Percentiles rank a stretch among this genome's conserved stretches.
phyloP scores from a whole-genome alignment of 768 basidiomycete genomes.

The Dioszegia aurantiaca region DNA sequence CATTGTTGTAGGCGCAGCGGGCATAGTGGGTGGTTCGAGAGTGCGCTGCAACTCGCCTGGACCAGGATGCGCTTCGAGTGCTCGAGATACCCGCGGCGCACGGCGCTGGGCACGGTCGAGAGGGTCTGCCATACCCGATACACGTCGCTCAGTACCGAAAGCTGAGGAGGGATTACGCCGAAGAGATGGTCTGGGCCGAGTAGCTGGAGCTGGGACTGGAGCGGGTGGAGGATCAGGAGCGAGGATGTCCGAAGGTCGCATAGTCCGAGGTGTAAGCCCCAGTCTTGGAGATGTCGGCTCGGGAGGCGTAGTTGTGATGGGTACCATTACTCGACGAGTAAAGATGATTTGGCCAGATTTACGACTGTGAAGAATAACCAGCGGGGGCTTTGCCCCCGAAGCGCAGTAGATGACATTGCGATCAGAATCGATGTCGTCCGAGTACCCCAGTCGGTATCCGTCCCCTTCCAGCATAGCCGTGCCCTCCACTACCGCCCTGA shows the following conservation, averaged over 20 bases:
- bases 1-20: background rate
- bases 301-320: constrained; percentile 11
- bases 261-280: constrained; percentile 9
- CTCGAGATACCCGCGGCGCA: constrained; percentile 33
- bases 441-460: background rate
- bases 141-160: constrained; percentile 20
- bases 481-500: constrained; percentile 31
- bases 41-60: constrained; percentile 35
- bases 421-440: constrained; percentile 10
- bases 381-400: constrained; percentile 12
- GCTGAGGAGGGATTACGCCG: constrained; percentile 34
- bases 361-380: constrained; percentile 29
- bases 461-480: constrained; percentile 17
- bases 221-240: background rate
- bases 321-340: constrained; percentile 26
- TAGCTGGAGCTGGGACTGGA: background rate
- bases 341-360: constrained; percentile 35
- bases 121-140: constrained; percentile 32
- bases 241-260: constrained; percentile 34
- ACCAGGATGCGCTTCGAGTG: constrained; percentile 6
- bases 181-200: constrained; percentile 20
- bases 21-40: constrained; percentile 23
- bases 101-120: constrained; percentile 32
- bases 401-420: constrained; percentile 18
- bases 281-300: constrained; percentile 6